Evolutionary conservation across 129 eudicot species (phyloP), one percentile per base, ranked within the genome.

Genomic region (Logfia minima): DNA sequence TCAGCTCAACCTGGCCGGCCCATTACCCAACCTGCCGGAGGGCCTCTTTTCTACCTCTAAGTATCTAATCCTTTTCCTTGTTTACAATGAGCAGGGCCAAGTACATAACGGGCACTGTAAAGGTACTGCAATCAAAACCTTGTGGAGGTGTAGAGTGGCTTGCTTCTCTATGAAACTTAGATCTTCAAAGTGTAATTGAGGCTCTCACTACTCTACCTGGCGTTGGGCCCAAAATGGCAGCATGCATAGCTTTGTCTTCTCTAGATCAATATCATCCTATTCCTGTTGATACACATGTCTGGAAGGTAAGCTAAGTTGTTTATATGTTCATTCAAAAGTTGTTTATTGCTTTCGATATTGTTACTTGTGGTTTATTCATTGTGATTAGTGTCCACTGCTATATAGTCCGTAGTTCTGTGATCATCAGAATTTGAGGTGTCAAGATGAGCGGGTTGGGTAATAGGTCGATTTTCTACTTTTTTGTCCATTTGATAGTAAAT

Each of bases 241-340:
- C 97, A 1, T 94, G 99, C 79, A 83, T 94, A 75, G 99, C 99
- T 70, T 94, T 91, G 61, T 95, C 91, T 78, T 87, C 97, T 83
- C 82, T 95, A 21, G 99, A 95, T 79, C 99, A 95, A 71, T 96
- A 95, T 76, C 97, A 91, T 79, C 92, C 99, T 21, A 84, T 95
- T 81, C 99, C 97, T 62, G 97, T 95, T 71, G 99, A 95, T 86
- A 95, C 99, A 79, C 99, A 95, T 70, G 99, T 95, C 41, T 95
- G 97, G 99, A 81, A 89, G 99, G 98, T 93, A 23, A 84, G 85
- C 39, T 62, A 80, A 34, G 22, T 18, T 66, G 16, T 34, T 52
- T 73, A 28, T 58, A 34, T 61, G 8, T 28, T 71, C 16, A 13
- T 61, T 5, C 11, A 37, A 73, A 17, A 23, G 41, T 43, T 9